Percentiles rank a stretch among this genome's conserved stretches.
phyloP scores from a whole-genome alignment of 805 yeast genomes.

The Barnettozyma salicaria region DNA sequence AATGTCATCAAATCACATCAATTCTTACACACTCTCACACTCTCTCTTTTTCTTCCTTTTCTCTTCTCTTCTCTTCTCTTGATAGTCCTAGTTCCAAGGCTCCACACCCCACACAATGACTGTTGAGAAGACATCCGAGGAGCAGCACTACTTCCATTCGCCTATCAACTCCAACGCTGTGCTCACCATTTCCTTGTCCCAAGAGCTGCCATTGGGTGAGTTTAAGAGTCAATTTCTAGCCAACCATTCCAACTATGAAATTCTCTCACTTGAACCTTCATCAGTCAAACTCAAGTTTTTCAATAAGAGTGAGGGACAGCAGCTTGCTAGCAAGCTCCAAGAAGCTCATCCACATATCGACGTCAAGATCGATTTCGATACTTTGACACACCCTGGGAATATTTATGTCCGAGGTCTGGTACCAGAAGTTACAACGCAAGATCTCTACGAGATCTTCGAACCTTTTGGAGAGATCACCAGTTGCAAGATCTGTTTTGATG shows the following conservation, averaged over 20 bases:
- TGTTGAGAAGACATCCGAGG: slow-evolving; percentile 1
- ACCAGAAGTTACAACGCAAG: slow-evolving; percentile 32
- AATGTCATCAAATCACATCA: background rate
- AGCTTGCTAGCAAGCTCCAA: slow-evolving; percentile 5
- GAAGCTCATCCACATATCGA: background rate
- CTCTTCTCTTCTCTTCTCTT: background rate
- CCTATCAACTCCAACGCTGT: slow-evolving; percentile 25
- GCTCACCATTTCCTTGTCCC: slow-evolving; percentile 11
- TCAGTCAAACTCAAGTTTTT: slow-evolving; percentile 16
- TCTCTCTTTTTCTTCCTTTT: slow-evolving; percentile 2
- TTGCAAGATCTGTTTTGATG: slow-evolving; percentile 43
- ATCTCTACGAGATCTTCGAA: slow-evolving; percentile 31
- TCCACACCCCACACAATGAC: slow-evolving; percentile 1
- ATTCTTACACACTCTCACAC: background rate
- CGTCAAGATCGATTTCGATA: slow-evolving; percentile 22
- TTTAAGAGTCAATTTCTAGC: slow-evolving; percentile 1
- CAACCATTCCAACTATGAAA: slow-evolving; percentile 8
- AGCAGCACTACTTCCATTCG: slow-evolving; percentile 15
- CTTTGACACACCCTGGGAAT: slow-evolving; percentile 49
- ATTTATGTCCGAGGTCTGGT: slow-evolving; percentile 46
- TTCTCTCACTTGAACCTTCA: slow-evolving; percentile 7
- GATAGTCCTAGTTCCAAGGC: too few relatives aligned
- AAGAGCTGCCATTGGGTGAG: slow-evolving; percentile 3
- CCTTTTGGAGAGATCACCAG: slow-evolving; percentile 36
- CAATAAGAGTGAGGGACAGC: slow-evolving; percentile 17